These are phyloP conservation scores for Cymbomonas tetramitiformis DNA, from an alignment of 139 green algal genomes.

Conservation along the genomic window DNA sequence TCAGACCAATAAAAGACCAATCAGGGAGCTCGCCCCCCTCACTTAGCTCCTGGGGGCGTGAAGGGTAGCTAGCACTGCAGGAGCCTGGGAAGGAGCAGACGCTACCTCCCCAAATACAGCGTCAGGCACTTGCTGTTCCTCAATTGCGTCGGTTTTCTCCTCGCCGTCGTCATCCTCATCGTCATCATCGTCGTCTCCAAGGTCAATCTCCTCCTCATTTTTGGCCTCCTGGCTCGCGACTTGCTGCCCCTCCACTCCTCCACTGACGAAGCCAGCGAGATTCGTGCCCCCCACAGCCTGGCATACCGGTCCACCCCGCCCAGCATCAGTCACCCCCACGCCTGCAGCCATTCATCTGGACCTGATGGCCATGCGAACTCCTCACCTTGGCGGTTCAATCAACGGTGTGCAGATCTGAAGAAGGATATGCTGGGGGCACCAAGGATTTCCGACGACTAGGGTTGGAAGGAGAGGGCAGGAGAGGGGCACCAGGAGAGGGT, in stretches of 20 bases:
- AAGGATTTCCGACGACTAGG: too few relatives aligned
- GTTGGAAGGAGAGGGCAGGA: too few relatives aligned
- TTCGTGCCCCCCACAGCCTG: not conserved
- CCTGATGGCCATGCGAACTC: not conserved
- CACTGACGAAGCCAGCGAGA: conserved; percentile 1
- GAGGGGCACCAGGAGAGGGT: too few relatives aligned
- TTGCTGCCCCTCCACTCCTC: not conserved
- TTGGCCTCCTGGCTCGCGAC: not conserved
- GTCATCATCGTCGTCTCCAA: conserved; percentile 49
- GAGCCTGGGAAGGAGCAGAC: too few relatives aligned
- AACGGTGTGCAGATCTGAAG: conserved; percentile 14
- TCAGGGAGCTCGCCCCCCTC: too few relatives aligned
- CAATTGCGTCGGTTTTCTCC: not conserved
- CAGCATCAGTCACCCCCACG: conserved; percentile 15
- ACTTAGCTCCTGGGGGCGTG: too few relatives aligned
- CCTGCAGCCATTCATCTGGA: not conserved
- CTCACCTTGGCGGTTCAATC: not conserved
- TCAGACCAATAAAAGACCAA: too few relatives aligned
- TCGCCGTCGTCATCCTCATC: conserved; percentile 26
- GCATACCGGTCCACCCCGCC: conserved; percentile 50
- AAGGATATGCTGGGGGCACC: too few relatives aligned
- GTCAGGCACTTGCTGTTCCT: too few relatives aligned
- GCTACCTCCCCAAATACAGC: too few relatives aligned
- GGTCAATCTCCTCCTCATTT: conserved; percentile 87
- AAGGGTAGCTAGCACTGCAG: too few relatives aligned